A percentile compares a stretch with the other conserved stretches of the same genome.
phyloP scores from a whole-genome alignment of 257 asterid genomes.

The Fraxinus pennsylvanica region DNA sequence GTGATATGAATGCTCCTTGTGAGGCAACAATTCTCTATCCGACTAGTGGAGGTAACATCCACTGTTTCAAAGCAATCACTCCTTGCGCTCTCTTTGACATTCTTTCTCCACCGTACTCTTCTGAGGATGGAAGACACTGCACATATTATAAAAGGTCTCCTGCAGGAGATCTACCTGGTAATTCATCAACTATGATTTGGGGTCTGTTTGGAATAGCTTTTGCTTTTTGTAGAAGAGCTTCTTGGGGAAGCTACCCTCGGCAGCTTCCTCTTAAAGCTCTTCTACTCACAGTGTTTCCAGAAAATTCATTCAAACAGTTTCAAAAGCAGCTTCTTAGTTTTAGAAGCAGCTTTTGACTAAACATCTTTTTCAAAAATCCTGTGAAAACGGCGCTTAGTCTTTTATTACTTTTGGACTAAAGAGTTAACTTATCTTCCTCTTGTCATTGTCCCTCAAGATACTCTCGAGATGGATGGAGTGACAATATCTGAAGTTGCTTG shows the following conservation, averaged over 20 bases:
- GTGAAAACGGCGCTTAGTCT: background rate
- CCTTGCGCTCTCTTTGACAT: constrained; percentile 97
- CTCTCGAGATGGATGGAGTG: constrained; percentile 74
- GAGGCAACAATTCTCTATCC: constrained; percentile 89
- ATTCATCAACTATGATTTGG: background rate
- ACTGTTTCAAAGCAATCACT: constrained; percentile 83
- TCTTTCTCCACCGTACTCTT: constrained; percentile 93
- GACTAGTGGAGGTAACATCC: constrained; percentile 87
- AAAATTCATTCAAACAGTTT: too few relatives aligned
- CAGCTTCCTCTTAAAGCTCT: too few relatives aligned
- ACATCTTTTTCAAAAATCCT: background rate
- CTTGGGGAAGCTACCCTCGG: too few relatives aligned
- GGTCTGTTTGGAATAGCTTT: too few relatives aligned
- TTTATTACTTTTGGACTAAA: background rate
- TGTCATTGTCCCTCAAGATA: constrained; percentile 41
- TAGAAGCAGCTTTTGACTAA: background rate
- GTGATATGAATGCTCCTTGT: constrained; percentile 85
- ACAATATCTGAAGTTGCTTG: constrained; percentile 65
- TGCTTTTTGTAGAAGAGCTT: too few relatives aligned
- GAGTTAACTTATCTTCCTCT: background rate
- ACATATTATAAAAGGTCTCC: constrained; percentile 76
- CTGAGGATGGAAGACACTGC: constrained; percentile 94
- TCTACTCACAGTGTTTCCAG: too few relatives aligned
- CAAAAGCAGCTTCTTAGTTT: too few relatives aligned
- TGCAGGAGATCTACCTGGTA: constrained; percentile 79